Conservation (phyloP, 331 rosid genomes). For the Saraca asoca region DNA sequence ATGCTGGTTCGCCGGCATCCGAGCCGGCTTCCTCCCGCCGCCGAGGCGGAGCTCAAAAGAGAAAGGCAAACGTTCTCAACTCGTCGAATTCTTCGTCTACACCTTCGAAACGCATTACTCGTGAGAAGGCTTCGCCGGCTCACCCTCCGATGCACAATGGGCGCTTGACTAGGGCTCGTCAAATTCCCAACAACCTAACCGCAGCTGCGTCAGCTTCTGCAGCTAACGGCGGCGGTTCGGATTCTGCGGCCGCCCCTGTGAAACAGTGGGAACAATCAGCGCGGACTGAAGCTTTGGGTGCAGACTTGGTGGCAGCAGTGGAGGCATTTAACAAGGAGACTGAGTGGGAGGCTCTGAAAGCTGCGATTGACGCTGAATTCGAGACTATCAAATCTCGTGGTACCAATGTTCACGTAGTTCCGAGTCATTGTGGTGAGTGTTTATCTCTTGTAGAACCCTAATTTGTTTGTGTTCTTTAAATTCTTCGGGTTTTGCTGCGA, state of each 20-base stretch:
- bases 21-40: slow-evolving; percentile 76
- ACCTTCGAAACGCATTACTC: slow-evolving; percentile 80
- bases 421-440: slow-evolving; percentile 83
- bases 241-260: slow-evolving; percentile 37
- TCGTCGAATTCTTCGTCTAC: slow-evolving; percentile 61
- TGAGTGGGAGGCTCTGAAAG: slow-evolving; percentile 65
- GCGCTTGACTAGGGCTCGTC: slow-evolving; percentile 91
- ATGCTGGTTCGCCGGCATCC: slow-evolving; percentile 58
- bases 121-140: slow-evolving; percentile 67
- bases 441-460: slow-evolving; percentile 33
- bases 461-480: slow-evolving; percentile 4
- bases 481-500: neutral
- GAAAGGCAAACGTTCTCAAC: slow-evolving; percentile 57
- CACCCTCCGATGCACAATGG: slow-evolving; percentile 76
- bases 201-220: slow-evolving; percentile 20
- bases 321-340: slow-evolving; percentile 58
- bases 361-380: slow-evolving; percentile 66
- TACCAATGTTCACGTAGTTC: slow-evolving; percentile 69
- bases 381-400: slow-evolving; percentile 82
- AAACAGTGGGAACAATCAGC: slow-evolving; percentile 43
- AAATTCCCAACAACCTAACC: slow-evolving; percentile 56
- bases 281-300: slow-evolving; percentile 29
- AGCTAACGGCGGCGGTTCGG: neutral
- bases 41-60: slow-evolving; percentile 73
- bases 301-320: slow-evolving; percentile 38